A percentile compares a stretch with the other conserved stretches of the same genome.
Evolutionary conservation across 495 filamentous ascomycete species (phyloP).

Genomic region (Neurospora sp.): DNA sequence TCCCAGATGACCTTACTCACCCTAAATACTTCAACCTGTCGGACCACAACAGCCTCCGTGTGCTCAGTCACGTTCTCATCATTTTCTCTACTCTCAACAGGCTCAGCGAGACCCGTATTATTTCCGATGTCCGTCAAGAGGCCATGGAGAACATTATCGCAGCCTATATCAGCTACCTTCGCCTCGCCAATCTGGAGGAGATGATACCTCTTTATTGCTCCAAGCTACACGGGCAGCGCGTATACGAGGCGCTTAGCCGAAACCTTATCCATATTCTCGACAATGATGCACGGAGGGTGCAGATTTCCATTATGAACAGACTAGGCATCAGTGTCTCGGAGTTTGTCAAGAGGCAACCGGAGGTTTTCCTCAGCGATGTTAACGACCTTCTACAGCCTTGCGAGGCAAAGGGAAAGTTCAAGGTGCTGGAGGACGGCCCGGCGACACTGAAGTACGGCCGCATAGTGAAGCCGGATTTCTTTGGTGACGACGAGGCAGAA

Average conservation of each 20-base stretch:
- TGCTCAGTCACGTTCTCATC: slow-evolving; percentile 51
- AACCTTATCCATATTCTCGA: slow-evolving; percentile 46
- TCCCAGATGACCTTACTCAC: slow-evolving; percentile 22
- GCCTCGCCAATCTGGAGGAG: slow-evolving; percentile 55
- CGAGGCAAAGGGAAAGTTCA: slow-evolving; percentile 33
- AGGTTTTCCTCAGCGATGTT: slow-evolving; percentile 42
- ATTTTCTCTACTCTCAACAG: slow-evolving; percentile 39
- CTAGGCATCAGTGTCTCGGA: slow-evolving; percentile 38
- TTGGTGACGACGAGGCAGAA: slow-evolving; percentile 47
- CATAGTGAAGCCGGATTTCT: slow-evolving; percentile 50
- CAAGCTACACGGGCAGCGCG: slow-evolving; percentile 45
- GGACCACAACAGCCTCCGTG: slow-evolving; percentile 48
- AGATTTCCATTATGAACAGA: slow-evolving; percentile 55
- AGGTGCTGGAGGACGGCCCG: slow-evolving; percentile 36
- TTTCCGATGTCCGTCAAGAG: slow-evolving; percentile 14
- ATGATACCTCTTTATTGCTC: slow-evolving; percentile 81
- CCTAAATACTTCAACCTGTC: slow-evolving; percentile 36
- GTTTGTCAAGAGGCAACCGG: slow-evolving; percentile 44
- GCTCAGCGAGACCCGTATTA: slow-evolving; percentile 29
- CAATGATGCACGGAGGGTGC: slow-evolving; percentile 33
- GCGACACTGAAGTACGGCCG: slow-evolving; percentile 37
- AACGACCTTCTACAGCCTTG: slow-evolving; percentile 11
- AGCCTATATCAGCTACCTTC: slow-evolving; percentile 71
- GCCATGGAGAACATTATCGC: slow-evolving; percentile 58
- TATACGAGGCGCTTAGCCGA: slow-evolving; percentile 42